Evolutionary conservation across 2,329 filamentous ascomycete species (phyloP).

Genomic region (Aspergillus alliaceus): DNA sequence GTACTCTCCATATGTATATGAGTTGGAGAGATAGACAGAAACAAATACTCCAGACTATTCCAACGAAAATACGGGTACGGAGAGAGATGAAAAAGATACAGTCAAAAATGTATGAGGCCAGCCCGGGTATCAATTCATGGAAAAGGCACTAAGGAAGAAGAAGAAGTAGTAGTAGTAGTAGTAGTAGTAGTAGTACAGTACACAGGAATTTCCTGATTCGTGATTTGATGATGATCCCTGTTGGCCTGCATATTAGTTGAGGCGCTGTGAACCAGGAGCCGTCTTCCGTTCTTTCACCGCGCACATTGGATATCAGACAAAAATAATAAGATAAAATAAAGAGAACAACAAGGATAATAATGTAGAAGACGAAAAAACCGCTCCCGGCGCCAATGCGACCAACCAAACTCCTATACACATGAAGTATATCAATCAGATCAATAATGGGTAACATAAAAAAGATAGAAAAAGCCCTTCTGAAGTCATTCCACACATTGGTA

Average conservation of each 20-base stretch:
- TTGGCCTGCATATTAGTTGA: conserved; percentile 1
- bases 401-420: conserved; percentile 7
- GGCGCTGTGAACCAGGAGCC: background rate
- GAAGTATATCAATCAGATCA: conserved; percentile 6
- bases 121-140: conserved; percentile 23
- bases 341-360: background rate
- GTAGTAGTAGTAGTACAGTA: conserved; percentile 15
- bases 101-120: conserved; percentile 11
- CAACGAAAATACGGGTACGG: too few species aligned
- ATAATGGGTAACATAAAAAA: conserved; percentile 8
- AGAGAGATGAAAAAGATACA: too few species aligned
- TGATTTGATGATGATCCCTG: conserved; percentile 1
- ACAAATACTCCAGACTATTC: too few species aligned
- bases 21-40: too few species aligned
- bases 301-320: background rate
- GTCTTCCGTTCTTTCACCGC: background rate
- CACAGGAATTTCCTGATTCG: conserved; percentile 1
- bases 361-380: background rate
- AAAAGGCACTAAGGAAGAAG: too few species aligned
- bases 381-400: conserved; percentile 7
- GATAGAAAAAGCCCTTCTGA: conserved; percentile 5
- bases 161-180: too few species aligned
- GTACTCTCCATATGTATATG: too few species aligned
- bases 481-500: conserved; percentile 28
- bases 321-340: too few species aligned